A percentile compares a stretch with the other conserved stretches of the same genome.
Conservation (phyloP, 2,329 filamentous ascomycete species). For the Epichloe coenophiala region DNA sequence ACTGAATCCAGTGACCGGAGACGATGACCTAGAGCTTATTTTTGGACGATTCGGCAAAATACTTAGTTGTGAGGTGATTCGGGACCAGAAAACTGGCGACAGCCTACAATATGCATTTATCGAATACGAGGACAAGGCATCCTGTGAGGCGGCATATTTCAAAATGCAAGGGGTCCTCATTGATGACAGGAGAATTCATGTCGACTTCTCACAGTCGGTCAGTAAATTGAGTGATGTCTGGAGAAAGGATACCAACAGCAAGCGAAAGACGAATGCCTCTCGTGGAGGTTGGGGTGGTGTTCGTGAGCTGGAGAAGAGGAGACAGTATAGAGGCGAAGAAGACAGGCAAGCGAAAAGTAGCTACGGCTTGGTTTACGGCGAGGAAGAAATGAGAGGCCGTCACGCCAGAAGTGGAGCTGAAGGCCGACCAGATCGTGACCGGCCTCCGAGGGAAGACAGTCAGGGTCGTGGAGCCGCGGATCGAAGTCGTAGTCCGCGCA, state of each 20-base stretch:
- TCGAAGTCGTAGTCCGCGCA: slow-evolving; percentile 26
- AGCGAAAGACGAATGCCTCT: slow-evolving; percentile 44
- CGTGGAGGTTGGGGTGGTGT: slow-evolving; percentile 85
- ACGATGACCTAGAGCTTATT: slow-evolving; percentile 87
- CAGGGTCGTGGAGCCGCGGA: slow-evolving; percentile 1
- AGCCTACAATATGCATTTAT: slow-evolving; percentile 97
- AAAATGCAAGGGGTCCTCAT: slow-evolving; percentile 98
- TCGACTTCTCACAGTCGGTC: slow-evolving; percentile 95
- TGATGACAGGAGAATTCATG: slow-evolving; percentile 93
- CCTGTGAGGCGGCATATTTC: slow-evolving; percentile 91
- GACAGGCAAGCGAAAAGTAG: slow-evolving; percentile 29
- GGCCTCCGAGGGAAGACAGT: slow-evolving; percentile 4
- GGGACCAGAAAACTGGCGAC: slow-evolving; percentile 86
- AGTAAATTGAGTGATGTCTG: slow-evolving; percentile 78
- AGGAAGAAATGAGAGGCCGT: slow-evolving; percentile 48
- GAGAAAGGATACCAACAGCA: slow-evolving; percentile 73
- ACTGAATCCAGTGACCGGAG: slow-evolving; percentile 88
- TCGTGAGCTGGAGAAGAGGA: slow-evolving; percentile 72
- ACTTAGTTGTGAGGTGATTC: slow-evolving; percentile 87
- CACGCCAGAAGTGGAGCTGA: slow-evolving; percentile 26
- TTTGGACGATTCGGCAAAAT: slow-evolving; percentile 96
- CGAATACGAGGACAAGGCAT: slow-evolving; percentile 83
- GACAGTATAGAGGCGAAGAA: slow-evolving; percentile 69
- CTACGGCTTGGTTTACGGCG: slow-evolving; percentile 74
- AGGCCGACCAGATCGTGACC: slow-evolving; percentile 11